Evolutionary conservation across 2,329 filamentous ascomycete genomes (phyloP).

Genomic region (Gremmenia infestans): DNA sequence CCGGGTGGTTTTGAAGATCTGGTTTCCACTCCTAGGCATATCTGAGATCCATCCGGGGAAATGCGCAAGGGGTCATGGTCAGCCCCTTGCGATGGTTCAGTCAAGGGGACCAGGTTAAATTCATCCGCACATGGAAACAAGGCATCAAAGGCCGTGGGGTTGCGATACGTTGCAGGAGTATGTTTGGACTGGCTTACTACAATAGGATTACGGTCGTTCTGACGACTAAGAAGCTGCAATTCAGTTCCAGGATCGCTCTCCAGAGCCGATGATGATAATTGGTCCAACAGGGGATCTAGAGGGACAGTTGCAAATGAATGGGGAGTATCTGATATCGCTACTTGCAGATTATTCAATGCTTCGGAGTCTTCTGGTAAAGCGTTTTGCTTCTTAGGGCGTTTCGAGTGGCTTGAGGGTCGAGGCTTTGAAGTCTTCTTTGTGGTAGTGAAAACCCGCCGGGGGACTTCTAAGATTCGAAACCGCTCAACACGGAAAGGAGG

Average conservation of each 20-base stretch:
- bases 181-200: too few species aligned
- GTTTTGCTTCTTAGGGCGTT: background rate
- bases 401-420: background rate
- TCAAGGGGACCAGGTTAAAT: background rate
- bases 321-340: background rate
- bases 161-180: background rate
- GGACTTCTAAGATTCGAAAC: conserved; percentile 11
- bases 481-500: conserved; percentile 13
- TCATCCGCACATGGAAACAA: background rate
- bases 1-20: background rate
- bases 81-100: background rate
- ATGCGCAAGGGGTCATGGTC: too few species aligned
- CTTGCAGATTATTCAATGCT: background rate
- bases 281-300: background rate
- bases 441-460: background rate
- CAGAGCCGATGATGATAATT: background rate
- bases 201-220: background rate
- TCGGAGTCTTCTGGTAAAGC: background rate
- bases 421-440: background rate
- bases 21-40: background rate
- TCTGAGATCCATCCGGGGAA: too few species aligned
- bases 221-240: background rate
- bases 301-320: background rate
- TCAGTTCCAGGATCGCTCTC: background rate
- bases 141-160: background rate